Evolutionary conservation across 2,329 filamentous ascomycete genomes (phyloP).

Genomic region (Cladosporium halotolerans): DNA sequence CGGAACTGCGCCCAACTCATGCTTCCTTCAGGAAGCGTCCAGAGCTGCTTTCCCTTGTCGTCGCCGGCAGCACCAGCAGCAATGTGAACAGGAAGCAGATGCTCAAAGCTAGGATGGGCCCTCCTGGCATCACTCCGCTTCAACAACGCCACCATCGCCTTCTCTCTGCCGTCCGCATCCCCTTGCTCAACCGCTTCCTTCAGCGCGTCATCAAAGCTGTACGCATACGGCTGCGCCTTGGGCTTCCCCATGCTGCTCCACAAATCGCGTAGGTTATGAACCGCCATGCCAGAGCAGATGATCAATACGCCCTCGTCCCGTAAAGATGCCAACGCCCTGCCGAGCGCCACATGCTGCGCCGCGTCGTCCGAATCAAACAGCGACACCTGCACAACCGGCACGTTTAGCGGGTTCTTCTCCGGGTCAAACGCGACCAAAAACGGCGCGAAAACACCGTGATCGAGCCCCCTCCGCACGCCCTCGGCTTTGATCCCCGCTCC

Average conservation of each 20-base stretch:
- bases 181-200: slow-evolving; percentile 28
- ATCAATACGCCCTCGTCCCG: slow-evolving; percentile 63
- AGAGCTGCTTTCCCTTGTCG: slow-evolving; percentile 27
- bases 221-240: slow-evolving; percentile 27
- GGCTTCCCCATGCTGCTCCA: slow-evolving; percentile 18
- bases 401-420: slow-evolving; percentile 31
- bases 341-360: slow-evolving; percentile 60
- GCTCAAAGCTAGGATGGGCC: slow-evolving; percentile 60
- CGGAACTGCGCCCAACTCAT: slow-evolving; percentile 33
- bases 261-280: slow-evolving; percentile 34
- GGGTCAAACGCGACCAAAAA: slow-evolving; percentile 53
- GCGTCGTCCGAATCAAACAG: slow-evolving; percentile 61
- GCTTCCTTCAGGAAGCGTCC: slow-evolving; percentile 31
- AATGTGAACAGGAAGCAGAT: slow-evolving; percentile 55
- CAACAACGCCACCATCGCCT: slow-evolving; percentile 32
- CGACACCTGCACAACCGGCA: slow-evolving; percentile 66
- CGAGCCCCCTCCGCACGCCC: slow-evolving; percentile 58
- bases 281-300: slow-evolving; percentile 68
- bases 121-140: slow-evolving; percentile 47
- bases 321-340: slow-evolving; percentile 58
- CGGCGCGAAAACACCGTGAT: slow-evolving; percentile 69
- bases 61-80: slow-evolving; percentile 30
- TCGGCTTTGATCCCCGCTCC: slow-evolving; percentile 55
- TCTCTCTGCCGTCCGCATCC: slow-evolving; percentile 24
- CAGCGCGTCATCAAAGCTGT: slow-evolving; percentile 30